These are phyloP conservation scores for Pichia gijzeniarum DNA, from an alignment of 805 yeast species.

Conservation along the genomic window DNA sequence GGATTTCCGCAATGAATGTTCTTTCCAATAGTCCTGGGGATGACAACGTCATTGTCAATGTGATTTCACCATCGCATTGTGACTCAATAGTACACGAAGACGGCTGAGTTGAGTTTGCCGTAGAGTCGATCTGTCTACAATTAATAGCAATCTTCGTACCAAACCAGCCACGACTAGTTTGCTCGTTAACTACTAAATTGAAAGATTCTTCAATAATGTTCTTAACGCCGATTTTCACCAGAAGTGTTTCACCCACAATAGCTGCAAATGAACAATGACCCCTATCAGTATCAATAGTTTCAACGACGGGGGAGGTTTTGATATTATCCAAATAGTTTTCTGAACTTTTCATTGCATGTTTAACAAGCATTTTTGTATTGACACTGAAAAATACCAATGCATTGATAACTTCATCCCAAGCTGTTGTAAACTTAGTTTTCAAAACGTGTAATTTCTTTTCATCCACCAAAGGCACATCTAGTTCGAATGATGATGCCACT, in stretches of 20 bases:
- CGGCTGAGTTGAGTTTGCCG: neutral
- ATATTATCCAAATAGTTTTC: constrained; percentile 19
- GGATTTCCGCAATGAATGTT: constrained; percentile 13
- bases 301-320: constrained; percentile 18
- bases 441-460: constrained; percentile 29
- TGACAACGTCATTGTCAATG: constrained; percentile 10
- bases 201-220: constrained; percentile 34
- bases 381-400: constrained; percentile 35
- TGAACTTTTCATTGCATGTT: neutral
- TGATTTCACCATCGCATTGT: constrained; percentile 24
- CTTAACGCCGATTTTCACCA: constrained; percentile 23
- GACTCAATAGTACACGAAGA: constrained; percentile 22
- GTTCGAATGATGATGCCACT: constrained; percentile 34
- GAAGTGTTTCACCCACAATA: constrained; percentile 11
- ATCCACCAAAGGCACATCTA: constrained; percentile 33
- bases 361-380: constrained; percentile 19
- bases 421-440: constrained; percentile 31
- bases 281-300: neutral
- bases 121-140: neutral
- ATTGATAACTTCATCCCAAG: constrained; percentile 20
- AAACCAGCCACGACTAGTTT: constrained; percentile 19
- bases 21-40: constrained; percentile 16
- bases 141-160: constrained; percentile 14
- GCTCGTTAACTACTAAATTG: constrained; percentile 33
- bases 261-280: constrained; percentile 3